These are phyloP conservation scores for Aureobasidium leucospermi DNA, from an alignment of 2,329 filamentous ascomycete species.

Conservation along the genomic window DNA sequence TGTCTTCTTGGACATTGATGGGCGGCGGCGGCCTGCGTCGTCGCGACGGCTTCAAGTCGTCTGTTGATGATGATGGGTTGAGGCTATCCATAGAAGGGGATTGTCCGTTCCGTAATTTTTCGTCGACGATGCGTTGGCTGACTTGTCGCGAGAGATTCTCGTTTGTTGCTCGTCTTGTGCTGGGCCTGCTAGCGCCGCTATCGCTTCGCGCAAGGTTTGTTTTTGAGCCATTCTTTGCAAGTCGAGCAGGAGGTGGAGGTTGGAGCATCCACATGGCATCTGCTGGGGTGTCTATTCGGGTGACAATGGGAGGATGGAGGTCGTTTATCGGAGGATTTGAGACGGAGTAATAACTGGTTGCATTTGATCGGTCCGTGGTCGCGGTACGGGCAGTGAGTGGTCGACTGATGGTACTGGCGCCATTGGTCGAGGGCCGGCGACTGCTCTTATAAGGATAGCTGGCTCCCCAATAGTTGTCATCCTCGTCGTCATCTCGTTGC, in stretches of 20 bases:
- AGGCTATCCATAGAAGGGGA: slow-evolving; percentile 17
- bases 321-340: slow-evolving; percentile 57
- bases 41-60: slow-evolving; percentile 12
- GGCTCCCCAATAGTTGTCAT: slow-evolving; percentile 77
- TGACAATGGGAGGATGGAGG: slow-evolving; percentile 50
- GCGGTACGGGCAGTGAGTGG: slow-evolving; percentile 19
- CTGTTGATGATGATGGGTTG: slow-evolving; percentile 16
- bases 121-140: slow-evolving; percentile 31
- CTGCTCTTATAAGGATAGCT: neutral
- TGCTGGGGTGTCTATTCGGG: slow-evolving; percentile 32
- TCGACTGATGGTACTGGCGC: slow-evolving; percentile 5
- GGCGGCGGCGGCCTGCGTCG: slow-evolving; percentile 16
- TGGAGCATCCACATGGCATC: slow-evolving; percentile 88
- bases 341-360: slow-evolving; percentile 4
- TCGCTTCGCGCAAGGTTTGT: slow-evolving; percentile 50
- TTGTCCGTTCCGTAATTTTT: slow-evolving; percentile 21
- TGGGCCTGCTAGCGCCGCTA: slow-evolving; percentile 33
- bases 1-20: slow-evolving; percentile 16
- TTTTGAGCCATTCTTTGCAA: slow-evolving; percentile 52
- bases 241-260: slow-evolving; percentile 77
- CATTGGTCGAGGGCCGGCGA: neutral
- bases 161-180: slow-evolving; percentile 26
- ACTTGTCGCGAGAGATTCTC: slow-evolving; percentile 27
- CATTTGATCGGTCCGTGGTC: slow-evolving; percentile 22
- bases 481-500: slow-evolving; percentile 81